Base-by-base conservation (phyloP, 805 yeast genomes). In the Lachancea nothofagi region DNA sequence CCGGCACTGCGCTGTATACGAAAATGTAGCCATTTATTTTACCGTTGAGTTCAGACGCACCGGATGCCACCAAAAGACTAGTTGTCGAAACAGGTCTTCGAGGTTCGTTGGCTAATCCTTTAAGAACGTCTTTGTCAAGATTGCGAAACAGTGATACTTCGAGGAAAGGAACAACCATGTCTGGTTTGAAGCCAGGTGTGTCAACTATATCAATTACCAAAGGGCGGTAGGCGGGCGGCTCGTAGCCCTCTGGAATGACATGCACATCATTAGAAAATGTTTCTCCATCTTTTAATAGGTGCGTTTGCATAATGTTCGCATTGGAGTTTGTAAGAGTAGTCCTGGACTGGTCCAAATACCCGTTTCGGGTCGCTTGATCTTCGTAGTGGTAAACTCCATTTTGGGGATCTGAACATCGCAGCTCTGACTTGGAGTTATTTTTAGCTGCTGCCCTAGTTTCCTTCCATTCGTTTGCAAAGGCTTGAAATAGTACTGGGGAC, bases 31-130 rank as follows among this genome's bases (percentile, higher is more conserved):
- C 90, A 54, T 81, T 82, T n/a, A 83, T 72, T 23, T 75, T 69
- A 4, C 88, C 89, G 54, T 83, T 82, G 49, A 83, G 59, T 44
- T 82, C 90, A 30, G 85, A 74, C 4, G 88, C 84, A 1, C 93
- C 93, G 27, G 86, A 78, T 4, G 87, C 90, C 3, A 80, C 84
- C 9, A 83, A 57, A 40, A 83, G 57, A 2, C 89, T 83, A 38
- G 77, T 78, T 5, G 86, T 79, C 9, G 75, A 69, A 0, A 77
- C 83, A 3, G 80, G 78, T 43, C 67, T 64, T 35, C 83, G 54
- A 7, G 83, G 83, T 46, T 74, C 81, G 44, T 76, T 67, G 4
- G 83, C 83, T 36, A 83, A 61, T 36, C 81, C 81, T 34, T 70
- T 69, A 21, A 83, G 59, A 10, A 77, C 70, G 23, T 77, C 78